Evolutionary conservation across 768 basidiomycete genomes (phyloP), one percentile per base, ranked within the genome.

Genomic region (Tylopilus rubrobrunneus): DNA sequence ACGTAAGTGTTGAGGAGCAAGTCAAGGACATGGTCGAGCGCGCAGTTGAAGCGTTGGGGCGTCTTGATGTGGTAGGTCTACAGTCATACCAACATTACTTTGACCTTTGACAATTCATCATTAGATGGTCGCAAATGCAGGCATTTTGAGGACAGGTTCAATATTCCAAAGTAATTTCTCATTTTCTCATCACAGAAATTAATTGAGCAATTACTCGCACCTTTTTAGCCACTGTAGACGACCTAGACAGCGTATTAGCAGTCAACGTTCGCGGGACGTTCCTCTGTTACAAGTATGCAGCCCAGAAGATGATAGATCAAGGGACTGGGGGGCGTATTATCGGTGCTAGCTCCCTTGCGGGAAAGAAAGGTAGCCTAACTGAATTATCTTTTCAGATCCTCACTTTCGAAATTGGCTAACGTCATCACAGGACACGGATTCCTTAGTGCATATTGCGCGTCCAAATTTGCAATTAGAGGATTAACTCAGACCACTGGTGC

Each of bases 381-480:
- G 9, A 7, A 6, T 11, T 5, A 15, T 10, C 5, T 52, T 5
- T 17, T 15, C 10, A 2, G 19, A 28, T 21, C 8, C 2, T 19
- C 17, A 1, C 27, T 28, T 27, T 37, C 7, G 3, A 21, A 19
- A 4, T 3, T 25, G 25, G 29, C 41, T 46, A 25, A 63, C 9
- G 43, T 6, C 21, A 21, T 21, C 3, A 19, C 64, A 70, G 78
- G 79, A 23, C 34, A 51, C 7, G n/a, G 55, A 1, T 56, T 62
- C 9, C 9, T 69, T 36, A 49, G 66, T 28, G 56, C 67, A 6
- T 79, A 78, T 53, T 61, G 58, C 40, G 60, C 69, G 0, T 72
- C 71, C 5, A 78, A 79, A 59, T 77, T 76, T 56, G 76, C 75
- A 3, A 47, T 79, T 0, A 65, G 75, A 27, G 75, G 73, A 15